Percentiles rank a stretch among this genome's conserved stretches.
phyloP scores from a whole-genome alignment of 2,329 filamentous ascomycete species.

The Colletotrichum karsti region DNA sequence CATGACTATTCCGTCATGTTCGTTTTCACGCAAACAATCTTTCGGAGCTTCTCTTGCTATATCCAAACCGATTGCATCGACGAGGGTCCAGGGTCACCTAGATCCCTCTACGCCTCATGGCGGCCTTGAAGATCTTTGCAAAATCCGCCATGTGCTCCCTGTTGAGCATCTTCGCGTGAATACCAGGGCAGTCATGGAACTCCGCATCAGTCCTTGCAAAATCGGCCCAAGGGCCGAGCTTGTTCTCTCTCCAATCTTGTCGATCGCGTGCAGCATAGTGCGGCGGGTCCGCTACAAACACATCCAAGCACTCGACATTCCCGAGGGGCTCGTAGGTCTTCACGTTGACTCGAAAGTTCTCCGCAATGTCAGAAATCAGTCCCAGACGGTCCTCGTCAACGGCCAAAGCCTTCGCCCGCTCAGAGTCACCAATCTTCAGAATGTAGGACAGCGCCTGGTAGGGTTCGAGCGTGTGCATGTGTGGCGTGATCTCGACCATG shows the following conservation, averaged over 20 bases:
- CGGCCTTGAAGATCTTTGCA: conserved; percentile 28
- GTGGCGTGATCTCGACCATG: conserved; percentile 1
- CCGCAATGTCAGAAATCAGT: conserved; percentile 23
- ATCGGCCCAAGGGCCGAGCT: conserved; percentile 14
- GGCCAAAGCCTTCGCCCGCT: conserved; percentile 6
- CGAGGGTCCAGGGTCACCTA: too few species aligned
- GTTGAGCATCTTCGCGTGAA: conserved; percentile 27
- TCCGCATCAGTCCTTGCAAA: not conserved
- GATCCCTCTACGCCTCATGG: conserved; percentile 17
- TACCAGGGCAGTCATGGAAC: conserved; percentile 19
- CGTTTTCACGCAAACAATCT: too few species aligned
- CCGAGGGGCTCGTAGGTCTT: conserved; percentile 20
- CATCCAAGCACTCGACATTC: conserved; percentile 15
- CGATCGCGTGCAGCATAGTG: conserved; percentile 10
- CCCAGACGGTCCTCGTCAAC: conserved; percentile 9
- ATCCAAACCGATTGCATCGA: too few species aligned
- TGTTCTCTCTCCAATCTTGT: conserved; percentile 20
- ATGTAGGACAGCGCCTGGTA: conserved; percentile 14
- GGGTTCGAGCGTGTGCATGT: conserved; percentile 10
- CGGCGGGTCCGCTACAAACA: conserved; percentile 25
- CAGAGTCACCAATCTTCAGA: conserved; percentile 3
- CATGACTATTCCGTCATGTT: too few species aligned
- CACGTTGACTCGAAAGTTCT: conserved; percentile 24
- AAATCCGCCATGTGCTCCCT: conserved; percentile 21
- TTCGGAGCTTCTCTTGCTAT: too few species aligned